phyloP scores from a whole-genome alignment of 2,329 filamentous ascomycete genomes.

The Neophaeococcomyces mojaviensis region DNA sequence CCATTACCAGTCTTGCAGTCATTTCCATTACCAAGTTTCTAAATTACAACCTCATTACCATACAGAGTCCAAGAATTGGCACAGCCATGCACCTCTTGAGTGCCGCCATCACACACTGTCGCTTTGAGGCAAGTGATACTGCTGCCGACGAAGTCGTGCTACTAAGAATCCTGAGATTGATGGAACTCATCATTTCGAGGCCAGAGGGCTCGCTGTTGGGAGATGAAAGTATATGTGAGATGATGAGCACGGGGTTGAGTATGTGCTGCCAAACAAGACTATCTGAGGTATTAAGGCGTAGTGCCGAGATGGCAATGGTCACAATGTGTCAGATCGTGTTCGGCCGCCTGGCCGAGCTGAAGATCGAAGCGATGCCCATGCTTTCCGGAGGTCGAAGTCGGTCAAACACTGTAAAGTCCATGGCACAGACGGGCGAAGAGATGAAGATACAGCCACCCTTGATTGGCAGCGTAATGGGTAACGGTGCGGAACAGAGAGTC shows the following conservation, averaged over 20 bases:
- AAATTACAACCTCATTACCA: slow-evolving; percentile 82
- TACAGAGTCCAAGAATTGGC: slow-evolving; percentile 75
- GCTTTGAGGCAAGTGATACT: slow-evolving; percentile 93
- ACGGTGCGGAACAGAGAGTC: slow-evolving; percentile 22
- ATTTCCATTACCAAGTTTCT: slow-evolving; percentile 95
- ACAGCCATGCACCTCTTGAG: slow-evolving; percentile 92
- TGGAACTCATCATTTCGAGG: slow-evolving; percentile 97
- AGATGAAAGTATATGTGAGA: slow-evolving; percentile 96
- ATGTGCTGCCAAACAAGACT: slow-evolving; percentile 94
- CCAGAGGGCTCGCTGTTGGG: slow-evolving; percentile 88
- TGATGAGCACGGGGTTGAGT: slow-evolving; percentile 96
- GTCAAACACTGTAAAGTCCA: slow-evolving; percentile 18
- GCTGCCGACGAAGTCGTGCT: slow-evolving; percentile 93
- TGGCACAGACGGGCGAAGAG: slow-evolving; percentile 60
- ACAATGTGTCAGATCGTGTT: slow-evolving; percentile 99
- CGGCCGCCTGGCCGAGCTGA: slow-evolving; percentile 78
- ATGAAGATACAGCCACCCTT: slow-evolving; percentile 70
- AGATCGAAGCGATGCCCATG: slow-evolving; percentile 60
- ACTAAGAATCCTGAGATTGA: slow-evolving; percentile 86
- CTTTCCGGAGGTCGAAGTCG: slow-evolving; percentile 37
- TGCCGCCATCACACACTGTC: slow-evolving; percentile 91
- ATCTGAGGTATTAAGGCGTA: slow-evolving; percentile 80
- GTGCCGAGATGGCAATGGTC: slow-evolving; percentile 90
- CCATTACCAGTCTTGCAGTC: slow-evolving; percentile 89
- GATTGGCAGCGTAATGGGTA: slow-evolving; percentile 51